Conservation (phyloP, 305 asterid species). For the Nicotiana rustica region DNA sequence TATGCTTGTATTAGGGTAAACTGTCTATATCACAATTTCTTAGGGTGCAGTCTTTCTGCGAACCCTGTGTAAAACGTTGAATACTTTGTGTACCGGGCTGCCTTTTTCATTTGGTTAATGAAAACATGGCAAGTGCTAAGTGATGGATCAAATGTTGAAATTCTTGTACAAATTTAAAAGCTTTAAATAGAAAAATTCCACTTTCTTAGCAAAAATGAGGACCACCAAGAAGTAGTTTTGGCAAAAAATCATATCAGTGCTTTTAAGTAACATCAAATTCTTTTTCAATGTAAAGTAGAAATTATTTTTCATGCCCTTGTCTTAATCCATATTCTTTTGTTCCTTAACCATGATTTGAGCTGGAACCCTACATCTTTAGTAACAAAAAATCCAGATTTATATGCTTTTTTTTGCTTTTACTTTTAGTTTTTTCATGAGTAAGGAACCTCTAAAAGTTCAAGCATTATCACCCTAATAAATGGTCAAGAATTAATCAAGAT, state of each 20-base stretch:
- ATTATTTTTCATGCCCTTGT: conserved; percentile 15
- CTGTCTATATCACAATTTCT: no score
- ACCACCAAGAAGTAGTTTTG: background rate
- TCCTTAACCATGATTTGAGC: conserved; percentile 30
- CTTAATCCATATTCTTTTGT: conserved; percentile 22
- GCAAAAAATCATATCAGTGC: background rate
- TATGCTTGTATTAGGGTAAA: no score
- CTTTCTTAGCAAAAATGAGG: background rate
- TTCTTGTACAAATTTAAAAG: background rate
- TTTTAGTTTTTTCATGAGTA: conserved; percentile 1
- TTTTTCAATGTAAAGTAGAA: conserved; percentile 19
- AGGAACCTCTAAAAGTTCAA: conserved; percentile 23
- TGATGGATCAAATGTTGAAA: conserved; percentile 18
- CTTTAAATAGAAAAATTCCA: conserved; percentile 15
- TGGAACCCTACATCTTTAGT: background rate
- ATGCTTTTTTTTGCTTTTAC: background rate
- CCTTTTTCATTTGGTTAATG: background rate
- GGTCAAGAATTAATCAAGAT: background rate
- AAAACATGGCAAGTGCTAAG: background rate
- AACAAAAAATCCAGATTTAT: background rate
- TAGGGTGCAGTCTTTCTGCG: no score
- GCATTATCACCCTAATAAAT: background rate
- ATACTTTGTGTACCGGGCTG: no score
- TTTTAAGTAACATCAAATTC: background rate
- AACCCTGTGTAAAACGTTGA: no score